Conservation (phyloP, 139 green algal species). For the Chlamydomonas eustigma region DNA sequence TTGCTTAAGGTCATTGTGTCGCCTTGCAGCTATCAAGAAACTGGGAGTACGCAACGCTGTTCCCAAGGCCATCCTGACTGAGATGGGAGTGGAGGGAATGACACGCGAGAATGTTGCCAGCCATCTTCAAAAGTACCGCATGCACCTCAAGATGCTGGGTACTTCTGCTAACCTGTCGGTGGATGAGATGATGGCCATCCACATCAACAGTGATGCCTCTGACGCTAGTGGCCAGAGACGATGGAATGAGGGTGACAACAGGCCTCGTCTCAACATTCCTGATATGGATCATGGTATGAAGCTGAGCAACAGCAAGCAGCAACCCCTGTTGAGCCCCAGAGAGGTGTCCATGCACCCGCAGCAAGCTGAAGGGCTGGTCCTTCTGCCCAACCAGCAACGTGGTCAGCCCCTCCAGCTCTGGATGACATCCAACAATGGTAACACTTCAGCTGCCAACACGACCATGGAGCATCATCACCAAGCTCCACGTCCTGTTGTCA, state of each 20-base stretch:
- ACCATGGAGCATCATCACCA: no score
- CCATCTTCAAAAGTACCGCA: slow-evolving; percentile 92
- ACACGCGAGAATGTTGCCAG: slow-evolving; percentile 93
- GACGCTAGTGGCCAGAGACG: not conserved
- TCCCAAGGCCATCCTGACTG: slow-evolving; percentile 90
- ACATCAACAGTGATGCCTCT: not conserved
- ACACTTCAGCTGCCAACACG: no score
- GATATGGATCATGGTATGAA: not conserved
- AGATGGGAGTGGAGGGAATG: slow-evolving; percentile 46
- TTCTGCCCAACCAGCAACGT: no score
- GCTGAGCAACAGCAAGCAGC: no score
- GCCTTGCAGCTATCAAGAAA: slow-evolving; percentile 63
- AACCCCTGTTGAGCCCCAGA: no score
- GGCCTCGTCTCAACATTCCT: not conserved
- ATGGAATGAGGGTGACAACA: not conserved
- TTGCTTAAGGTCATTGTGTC: no score
- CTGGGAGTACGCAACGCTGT: slow-evolving; percentile 75
- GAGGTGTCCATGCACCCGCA: no score
- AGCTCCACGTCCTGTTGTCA: no score
- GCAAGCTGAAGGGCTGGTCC: no score
- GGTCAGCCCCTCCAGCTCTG: no score
- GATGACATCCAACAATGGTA: no score
- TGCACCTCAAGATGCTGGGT: slow-evolving; percentile 25
- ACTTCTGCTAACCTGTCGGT: not conserved
- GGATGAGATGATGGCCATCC: not conserved